phyloP scores from a whole-genome alignment of 2,329 filamentous ascomycete species.

The Hymenoscyphus infarciens region DNA sequence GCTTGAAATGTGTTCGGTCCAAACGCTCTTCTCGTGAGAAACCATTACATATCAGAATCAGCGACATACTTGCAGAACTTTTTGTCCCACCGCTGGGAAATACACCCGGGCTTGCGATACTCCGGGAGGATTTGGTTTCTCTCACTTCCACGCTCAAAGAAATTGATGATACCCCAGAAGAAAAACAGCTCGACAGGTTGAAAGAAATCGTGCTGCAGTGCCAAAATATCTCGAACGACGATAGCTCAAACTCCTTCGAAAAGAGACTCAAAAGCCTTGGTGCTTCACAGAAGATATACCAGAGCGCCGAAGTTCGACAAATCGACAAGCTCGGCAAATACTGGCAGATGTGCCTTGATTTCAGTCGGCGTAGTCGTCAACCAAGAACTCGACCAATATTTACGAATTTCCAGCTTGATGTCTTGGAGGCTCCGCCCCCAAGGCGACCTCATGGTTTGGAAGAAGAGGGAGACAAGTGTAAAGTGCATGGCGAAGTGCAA shows the following conservation, averaged over 20 bases:
- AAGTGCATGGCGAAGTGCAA: constrained; percentile 50
- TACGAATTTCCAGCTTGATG: constrained; percentile 9
- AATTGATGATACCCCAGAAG: neutral
- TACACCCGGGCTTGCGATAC: too few species aligned
- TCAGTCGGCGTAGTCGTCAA: constrained; percentile 13
- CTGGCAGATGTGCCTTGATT: constrained; percentile 14
- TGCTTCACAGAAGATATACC: neutral
- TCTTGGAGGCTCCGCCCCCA: neutral
- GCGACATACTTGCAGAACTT: neutral
- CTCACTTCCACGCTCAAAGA: neutral
- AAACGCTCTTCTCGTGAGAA: too few species aligned
- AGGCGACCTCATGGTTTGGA: constrained; percentile 4
- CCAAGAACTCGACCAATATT: constrained; percentile 1
- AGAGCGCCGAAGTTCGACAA: constrained; percentile 7
- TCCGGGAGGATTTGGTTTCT: neutral
- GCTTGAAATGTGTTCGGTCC: too few species aligned
- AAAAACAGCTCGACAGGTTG: neutral
- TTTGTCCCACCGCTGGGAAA: neutral
- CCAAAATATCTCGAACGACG: constrained; percentile 7
- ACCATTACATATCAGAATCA: neutral
- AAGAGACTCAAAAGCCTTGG: neutral
- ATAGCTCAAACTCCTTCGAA: constrained; percentile 7
- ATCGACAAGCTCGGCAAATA: constrained; percentile 21
- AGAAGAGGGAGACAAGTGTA: constrained; percentile 20
- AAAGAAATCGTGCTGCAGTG: constrained; percentile 9